Evolutionary conservation across 2,329 filamentous ascomycete genomes (phyloP), one percentile per base, ranked within the genome.

Genomic region (Hysterium pulicare): DNA sequence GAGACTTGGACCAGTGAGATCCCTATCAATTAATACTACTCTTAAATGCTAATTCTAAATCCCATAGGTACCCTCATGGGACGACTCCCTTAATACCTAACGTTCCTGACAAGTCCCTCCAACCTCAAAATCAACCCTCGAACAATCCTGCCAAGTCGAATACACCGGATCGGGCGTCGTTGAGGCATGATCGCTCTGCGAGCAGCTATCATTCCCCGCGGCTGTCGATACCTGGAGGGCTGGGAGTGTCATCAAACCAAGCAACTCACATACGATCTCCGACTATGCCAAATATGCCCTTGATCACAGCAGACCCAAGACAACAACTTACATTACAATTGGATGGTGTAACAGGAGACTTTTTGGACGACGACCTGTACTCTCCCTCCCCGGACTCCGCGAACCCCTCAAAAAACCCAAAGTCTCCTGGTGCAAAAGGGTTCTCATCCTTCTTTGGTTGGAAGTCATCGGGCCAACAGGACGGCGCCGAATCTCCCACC

Each of bases 361-460:
- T 58, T 41, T 57, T 66, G 37, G 60, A 67, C 48, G 63, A 60
- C 17, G 59, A 67, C 41, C 46, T 56, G 4, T 59, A 64, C 55
- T 49, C 50, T 35, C 46, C 52, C 21, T 51, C 59, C 32, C 55
- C 58, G 37, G 55, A 61, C n/a, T 46, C 55, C 19, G 47, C 47
- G 9, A 23, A 28, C 37, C 55, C 57, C 21, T 51, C 51, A 21
- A 62, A 57, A 38, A 66, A 68, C 46, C 67, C 70, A 13, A 72
- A 70, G 47, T 72, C 71, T 16, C 71, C 71, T 5, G 65, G 55
- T 15, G 73, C 72, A 34, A 73, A 71, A 43, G 81, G 79, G 44
- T 75, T 86, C 55, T 78, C 78, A 33, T 81, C 78, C 11, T 83
- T 86, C 64, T 86, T 86, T 54, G 79, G 81, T 46, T 84, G 82